Evolutionary conservation across 768 basidiomycete species (phyloP).

Genomic region (Boletus pseudopeckii): DNA sequence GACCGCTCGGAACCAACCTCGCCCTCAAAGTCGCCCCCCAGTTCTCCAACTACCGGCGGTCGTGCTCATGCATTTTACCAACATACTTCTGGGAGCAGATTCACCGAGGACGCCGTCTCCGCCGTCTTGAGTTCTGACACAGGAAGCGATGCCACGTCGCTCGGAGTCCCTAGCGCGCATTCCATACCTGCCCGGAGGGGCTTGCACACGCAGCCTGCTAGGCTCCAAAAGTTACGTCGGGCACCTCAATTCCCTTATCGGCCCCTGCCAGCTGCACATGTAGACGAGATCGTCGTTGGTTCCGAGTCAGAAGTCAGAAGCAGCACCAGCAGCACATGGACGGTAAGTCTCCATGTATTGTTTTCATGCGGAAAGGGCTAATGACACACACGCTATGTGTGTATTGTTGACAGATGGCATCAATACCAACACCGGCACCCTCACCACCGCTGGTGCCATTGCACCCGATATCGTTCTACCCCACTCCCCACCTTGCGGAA

Average conservation of each 20-base stretch:
- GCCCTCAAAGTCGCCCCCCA: conserved; percentile 11
- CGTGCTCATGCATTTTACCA: conserved; percentile 7
- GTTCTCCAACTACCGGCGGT: conserved; percentile 9
- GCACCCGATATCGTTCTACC: conserved; percentile 23
- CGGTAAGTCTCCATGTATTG: conserved; percentile 9
- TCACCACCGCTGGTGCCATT: not conserved
- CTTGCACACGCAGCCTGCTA: conserved; percentile 3
- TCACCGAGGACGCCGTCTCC: conserved; percentile 24
- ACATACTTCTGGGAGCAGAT: conserved; percentile 27
- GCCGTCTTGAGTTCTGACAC: conserved; percentile 26
- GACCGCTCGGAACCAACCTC: conserved; percentile 8
- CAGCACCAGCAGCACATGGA: conserved; percentile 6
- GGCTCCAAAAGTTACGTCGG: conserved; percentile 21
- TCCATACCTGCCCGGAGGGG: conserved; percentile 3
- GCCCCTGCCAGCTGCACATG: not conserved
- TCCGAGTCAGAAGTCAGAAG: conserved; percentile 1
- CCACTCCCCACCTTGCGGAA: conserved; percentile 20
- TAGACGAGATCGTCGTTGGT: not conserved
- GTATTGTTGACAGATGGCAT: conserved; percentile 7
- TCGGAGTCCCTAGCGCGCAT: not conserved
- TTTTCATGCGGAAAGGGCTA: not conserved
- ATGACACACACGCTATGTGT: not conserved
- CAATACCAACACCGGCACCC: not conserved
- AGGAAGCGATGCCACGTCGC: conserved; percentile 18
- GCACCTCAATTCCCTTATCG: not conserved